These are phyloP conservation scores for Cercospora brassicicola DNA, from an alignment of 2,329 filamentous ascomycete species.

Conservation along the genomic window DNA sequence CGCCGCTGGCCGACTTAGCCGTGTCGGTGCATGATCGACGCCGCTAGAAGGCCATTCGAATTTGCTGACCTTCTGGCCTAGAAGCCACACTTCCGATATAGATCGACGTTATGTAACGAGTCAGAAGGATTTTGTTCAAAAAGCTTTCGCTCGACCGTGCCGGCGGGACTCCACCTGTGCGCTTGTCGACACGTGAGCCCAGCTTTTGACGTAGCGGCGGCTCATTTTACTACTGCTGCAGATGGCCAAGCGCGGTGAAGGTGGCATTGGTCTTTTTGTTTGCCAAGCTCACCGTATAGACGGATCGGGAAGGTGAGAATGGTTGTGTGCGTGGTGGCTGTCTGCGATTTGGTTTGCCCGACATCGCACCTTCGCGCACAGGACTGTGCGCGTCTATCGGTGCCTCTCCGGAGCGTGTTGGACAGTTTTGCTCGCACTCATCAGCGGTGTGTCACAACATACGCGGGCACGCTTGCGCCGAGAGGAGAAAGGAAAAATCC, in stretches of 20 bases:
- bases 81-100: conserved; percentile 17
- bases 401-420: neutral
- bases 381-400: conserved; percentile 2
- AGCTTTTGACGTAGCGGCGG: neutral
- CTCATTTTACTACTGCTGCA: neutral
- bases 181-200: neutral
- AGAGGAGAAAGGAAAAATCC: conserved; percentile 19
- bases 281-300: conserved; percentile 2
- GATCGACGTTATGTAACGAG: conserved; percentile 18
- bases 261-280: neutral
- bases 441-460: conserved; percentile 14
- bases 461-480: conserved; percentile 16
- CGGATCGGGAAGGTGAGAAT: conserved; percentile 7
- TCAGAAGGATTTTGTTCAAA: neutral
- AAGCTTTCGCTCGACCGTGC: neutral
- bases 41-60: conserved; percentile 27
- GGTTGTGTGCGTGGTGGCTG: neutral
- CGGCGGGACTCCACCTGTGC: neutral
- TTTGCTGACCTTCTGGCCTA: conserved; percentile 19
- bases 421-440: neutral
- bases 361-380: neutral
- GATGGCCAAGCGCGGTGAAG: neutral
- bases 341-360: neutral
- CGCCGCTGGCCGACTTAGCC: conserved; percentile 22
- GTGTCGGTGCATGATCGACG: conserved; percentile 23